phyloP scores from a whole-genome alignment of 2,329 filamentous ascomycete species.

The Arachnomyces sp. region DNA sequence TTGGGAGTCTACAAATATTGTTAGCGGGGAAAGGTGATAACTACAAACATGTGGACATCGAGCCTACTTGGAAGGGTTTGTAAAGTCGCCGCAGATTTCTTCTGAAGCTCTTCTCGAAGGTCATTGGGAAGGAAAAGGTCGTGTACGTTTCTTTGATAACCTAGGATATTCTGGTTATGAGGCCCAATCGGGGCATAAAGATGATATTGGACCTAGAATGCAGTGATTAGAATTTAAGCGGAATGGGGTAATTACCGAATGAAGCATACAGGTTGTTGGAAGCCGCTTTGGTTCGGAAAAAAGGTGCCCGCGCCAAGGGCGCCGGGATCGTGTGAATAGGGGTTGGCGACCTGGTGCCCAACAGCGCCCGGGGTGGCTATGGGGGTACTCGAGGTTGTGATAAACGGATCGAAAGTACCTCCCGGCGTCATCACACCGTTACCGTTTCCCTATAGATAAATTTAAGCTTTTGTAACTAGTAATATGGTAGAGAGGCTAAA shows the following conservation, averaged over 20 bases:
- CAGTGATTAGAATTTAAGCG: conserved; percentile 13
- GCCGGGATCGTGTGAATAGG: conserved; percentile 66
- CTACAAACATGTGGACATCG: neutral
- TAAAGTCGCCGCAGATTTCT: conserved; percentile 74
- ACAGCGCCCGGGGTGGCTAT: conserved; percentile 42
- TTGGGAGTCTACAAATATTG: conserved; percentile 48
- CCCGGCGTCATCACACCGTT: conserved; percentile 44
- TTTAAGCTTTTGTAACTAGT: no score
- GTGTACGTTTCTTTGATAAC: conserved; percentile 78
- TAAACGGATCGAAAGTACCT: conserved; percentile 57
- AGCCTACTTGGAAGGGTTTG: conserved; percentile 71
- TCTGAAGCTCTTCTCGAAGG: conserved; percentile 78
- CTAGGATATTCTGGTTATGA: conserved; percentile 70
- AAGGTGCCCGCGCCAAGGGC: conserved; percentile 57
- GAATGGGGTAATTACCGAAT: conserved; percentile 6
- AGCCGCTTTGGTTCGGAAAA: conserved; percentile 53
- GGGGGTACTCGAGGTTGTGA: conserved; percentile 46
- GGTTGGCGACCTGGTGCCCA: conserved; percentile 50
- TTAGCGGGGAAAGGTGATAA: conserved; percentile 5
- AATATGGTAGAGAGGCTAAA: no score
- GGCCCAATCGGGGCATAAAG: conserved; percentile 82
- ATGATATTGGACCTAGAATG: conserved; percentile 71
- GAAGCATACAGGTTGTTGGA: conserved; percentile 55
- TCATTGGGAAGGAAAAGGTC: conserved; percentile 90
- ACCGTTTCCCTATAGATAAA: conserved; percentile 34